Conservation (phyloP, 208 protist genomes). For the Acanthamoeba sp. region DNA sequence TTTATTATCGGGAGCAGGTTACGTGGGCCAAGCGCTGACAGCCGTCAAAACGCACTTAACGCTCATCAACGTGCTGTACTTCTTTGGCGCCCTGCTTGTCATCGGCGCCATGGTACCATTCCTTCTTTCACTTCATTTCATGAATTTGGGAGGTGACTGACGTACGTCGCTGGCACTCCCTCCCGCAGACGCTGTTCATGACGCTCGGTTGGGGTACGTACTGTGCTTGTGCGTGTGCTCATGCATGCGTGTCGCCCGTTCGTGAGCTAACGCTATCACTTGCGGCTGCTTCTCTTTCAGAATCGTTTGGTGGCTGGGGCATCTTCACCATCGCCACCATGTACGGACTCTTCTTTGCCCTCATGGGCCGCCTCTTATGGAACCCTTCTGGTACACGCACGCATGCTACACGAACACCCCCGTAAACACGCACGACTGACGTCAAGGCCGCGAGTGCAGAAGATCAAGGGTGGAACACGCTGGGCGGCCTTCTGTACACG, state of each 20-base stretch:
- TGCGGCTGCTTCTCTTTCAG: not conserved
- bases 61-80: slow-evolving; percentile 42
- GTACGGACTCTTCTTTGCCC: slow-evolving; percentile 23
- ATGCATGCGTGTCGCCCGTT: not conserved
- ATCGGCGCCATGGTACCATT: slow-evolving; percentile 5
- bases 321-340: slow-evolving; percentile 20
- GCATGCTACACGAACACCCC: too few species aligned
- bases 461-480: not conserved
- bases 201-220: slow-evolving; percentile 12
- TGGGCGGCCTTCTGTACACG: slow-evolving; percentile 2
- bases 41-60: not conserved
- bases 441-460: not conserved
- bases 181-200: not conserved
- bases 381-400: not conserved
- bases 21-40: not conserved
- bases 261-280: not conserved
- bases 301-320: slow-evolving; percentile 3
- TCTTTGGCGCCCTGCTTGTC: slow-evolving; percentile 16
- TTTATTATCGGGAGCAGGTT: not conserved
- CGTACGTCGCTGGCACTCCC: not conserved
- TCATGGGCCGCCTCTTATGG: not conserved
- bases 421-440: not conserved
- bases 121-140: not conserved
- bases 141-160: too few species aligned
- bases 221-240: not conserved